Evolutionary conservation across 1,139 yeast genomes (phyloP).

Genomic region (Yarrowia galli): DNA sequence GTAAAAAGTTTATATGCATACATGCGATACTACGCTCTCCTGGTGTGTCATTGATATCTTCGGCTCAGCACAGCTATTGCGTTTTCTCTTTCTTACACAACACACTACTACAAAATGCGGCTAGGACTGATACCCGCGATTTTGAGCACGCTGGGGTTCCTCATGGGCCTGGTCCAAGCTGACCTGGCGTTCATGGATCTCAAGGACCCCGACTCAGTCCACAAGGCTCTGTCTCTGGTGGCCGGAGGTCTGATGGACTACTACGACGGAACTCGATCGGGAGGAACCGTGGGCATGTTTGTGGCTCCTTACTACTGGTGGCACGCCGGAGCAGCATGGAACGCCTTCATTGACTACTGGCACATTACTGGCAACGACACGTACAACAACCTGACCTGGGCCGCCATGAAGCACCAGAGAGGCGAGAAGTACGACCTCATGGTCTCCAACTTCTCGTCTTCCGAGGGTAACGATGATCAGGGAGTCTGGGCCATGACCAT

Average conservation of each 20-base stretch:
- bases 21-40: neutral
- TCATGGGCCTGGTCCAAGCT: constrained; percentile 2
- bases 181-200: constrained; percentile 42
- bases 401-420: constrained; percentile 67
- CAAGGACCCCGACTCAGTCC: constrained; percentile 44
- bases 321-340: constrained; percentile 93
- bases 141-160: constrained; percentile 22
- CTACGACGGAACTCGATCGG: constrained; percentile 63
- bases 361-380: constrained; percentile 69
- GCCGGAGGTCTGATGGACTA: constrained; percentile 74
- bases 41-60: too few relatives aligned
- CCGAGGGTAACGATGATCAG: constrained; percentile 93
- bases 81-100: neutral
- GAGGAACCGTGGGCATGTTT: constrained; percentile 76
- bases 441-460: constrained; percentile 74
- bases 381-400: constrained; percentile 61
- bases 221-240: constrained; percentile 61
- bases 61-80: too few relatives aligned
- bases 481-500: constrained; percentile 90
- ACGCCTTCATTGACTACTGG: constrained; percentile 73
- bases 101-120: constrained; percentile 16
- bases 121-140: constrained; percentile 21
- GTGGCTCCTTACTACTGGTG: constrained; percentile 87
- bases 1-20: constrained; percentile 24
- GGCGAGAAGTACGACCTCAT: constrained; percentile 74